Base-by-base conservation (phyloP, 768 basidiomycete species). In the Sarcomyxa edulis region DNA sequence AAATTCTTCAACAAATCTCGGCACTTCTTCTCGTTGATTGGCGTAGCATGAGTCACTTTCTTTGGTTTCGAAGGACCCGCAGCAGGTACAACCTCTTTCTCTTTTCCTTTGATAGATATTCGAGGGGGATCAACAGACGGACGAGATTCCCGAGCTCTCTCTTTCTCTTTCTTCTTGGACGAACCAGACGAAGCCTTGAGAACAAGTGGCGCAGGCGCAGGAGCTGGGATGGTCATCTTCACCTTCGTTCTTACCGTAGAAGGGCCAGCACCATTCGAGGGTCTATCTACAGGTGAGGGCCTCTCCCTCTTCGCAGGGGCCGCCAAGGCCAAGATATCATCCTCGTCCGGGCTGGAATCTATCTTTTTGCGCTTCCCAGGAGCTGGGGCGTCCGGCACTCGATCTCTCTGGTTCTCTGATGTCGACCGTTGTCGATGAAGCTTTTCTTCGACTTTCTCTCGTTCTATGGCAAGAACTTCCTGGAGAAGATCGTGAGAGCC, bases 1-100 rank as follows among this genome's bases (percentile, higher is more conserved):
- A 93, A 51, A 16, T 47, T 60, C 53, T 72, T 80, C 40, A 94
- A 47, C 23, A 91, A 56, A 3, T 86, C 82, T 54, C 72, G 81
- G 55, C 84, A 87, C 59, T 90, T 95, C 71, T 81, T 90, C 49
- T 83, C 78, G 57, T 90, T 86, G 47, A 93, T 59, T 2, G 84
- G 74, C 1, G 68, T 75, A 1, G 61, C 54, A 15, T 62, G 52
- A 21, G 54, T 48, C 25, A 55, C 51, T 20, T 68, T 54, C 31
- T 59, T 42, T 32, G 68, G 59, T 51, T 68, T 71, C 31, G 62
- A 15, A 5, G 61, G 46, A 14, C 62, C 54, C 12, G 67, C 48
- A 32, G 70, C 49, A 23, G 58, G 46, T 5, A 50, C 39, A 12
- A 62, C 54, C 47, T 87, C 85, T 50, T 73, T 80, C 49, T 88